phyloP scores from a whole-genome alignment of 1,139 yeast genomes.

The Scheffersomyces quercinus region DNA sequence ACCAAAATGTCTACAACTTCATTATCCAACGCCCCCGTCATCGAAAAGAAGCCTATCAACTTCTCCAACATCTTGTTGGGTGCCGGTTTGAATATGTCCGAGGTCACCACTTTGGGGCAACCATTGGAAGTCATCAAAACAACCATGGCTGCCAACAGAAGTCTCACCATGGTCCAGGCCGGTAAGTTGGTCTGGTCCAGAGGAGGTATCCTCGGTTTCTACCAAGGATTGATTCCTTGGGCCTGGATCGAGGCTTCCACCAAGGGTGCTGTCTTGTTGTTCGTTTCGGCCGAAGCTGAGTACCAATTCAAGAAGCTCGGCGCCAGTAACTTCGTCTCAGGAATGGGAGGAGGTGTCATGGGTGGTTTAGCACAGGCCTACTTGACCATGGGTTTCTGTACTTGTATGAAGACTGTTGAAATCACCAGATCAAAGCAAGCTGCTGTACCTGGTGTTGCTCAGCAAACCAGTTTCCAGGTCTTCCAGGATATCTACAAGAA shows the following conservation, averaged over 20 bases:
- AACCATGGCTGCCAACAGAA: slow-evolving; percentile 96
- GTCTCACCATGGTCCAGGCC: slow-evolving; percentile 65
- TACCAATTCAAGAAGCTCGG: slow-evolving; percentile 69
- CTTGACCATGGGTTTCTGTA: slow-evolving; percentile 95
- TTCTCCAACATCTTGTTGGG: slow-evolving; percentile 90
- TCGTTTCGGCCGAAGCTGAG: slow-evolving; percentile 91
- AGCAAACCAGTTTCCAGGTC: slow-evolving; percentile 80
- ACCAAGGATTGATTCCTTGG: slow-evolving; percentile 98
- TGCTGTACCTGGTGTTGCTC: slow-evolving; percentile 56
- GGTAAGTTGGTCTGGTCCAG: slow-evolving; percentile 82
- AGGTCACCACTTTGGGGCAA: slow-evolving; percentile 93
- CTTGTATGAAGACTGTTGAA: slow-evolving; percentile 97
- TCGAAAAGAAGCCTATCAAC: slow-evolving; percentile 82
- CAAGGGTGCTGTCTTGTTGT: slow-evolving; percentile 94
- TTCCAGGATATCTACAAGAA: slow-evolving; percentile 77
- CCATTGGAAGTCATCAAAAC: slow-evolving; percentile 95
- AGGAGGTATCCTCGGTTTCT: slow-evolving; percentile 89
- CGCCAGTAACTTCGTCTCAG: slow-evolving; percentile 71
- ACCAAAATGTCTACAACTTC: no score
- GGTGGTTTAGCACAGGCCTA: slow-evolving; percentile 98
- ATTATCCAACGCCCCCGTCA: slow-evolving; percentile 4
- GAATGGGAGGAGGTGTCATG: slow-evolving; percentile 91
- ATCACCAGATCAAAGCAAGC: slow-evolving; percentile 88
- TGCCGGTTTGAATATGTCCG: slow-evolving; percentile 90
- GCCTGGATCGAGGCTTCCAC: slow-evolving; percentile 99